Base-by-base conservation (phyloP, 163 green algal genomes). In the Chlamydomonas reinhardtii region DNA sequence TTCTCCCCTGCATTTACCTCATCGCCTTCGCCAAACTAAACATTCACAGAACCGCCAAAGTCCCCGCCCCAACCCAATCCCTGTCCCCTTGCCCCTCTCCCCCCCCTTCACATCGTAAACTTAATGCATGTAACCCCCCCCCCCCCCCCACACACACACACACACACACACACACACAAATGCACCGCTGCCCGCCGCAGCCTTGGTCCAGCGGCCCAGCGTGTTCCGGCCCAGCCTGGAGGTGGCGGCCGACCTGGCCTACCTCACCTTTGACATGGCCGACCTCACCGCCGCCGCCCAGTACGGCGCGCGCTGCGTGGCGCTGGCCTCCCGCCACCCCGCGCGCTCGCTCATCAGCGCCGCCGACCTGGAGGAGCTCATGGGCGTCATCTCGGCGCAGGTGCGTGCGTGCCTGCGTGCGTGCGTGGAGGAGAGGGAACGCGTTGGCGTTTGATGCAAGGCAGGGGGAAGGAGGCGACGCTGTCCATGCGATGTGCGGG, bases 201-300 rank as follows among this genome's bases (percentile, higher is more conserved):
- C 27, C 8, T 59, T 85, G 11, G 48, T 89, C 54, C 78, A 77
- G 48, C 66, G 65, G 11, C n/a, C 59, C 54, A 70, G 35, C 70
- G 52, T 89, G 32, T 89, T 89, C 76, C 84, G 77, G 25, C 69
- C 84, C 35, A 73, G 31, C 76, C 31, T 89, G 39, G 69, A 85
- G 37, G 79, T 84, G 39, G 37, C 84, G 11, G 75, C 56, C 22
- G 84, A 83, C 43, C 59, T 86, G 69, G 84, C 74, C 14, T 89
- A 89, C 73, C 37, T 85, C 43, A 78, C 76, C 59, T 89, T 86
- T 39, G 84, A 85, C 68, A 82, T 82, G 68, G 32, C 76, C 2
- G 84, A 89, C 76, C 59, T 89, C 35, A 89, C 84, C 4, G 64
- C 75, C 2, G 75, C 62, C 32, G 61, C 70, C n/a, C 48, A 72